A percentile compares a stretch with the other conserved stretches of the same genome.
These are phyloP conservation scores for Asterophora parasitica DNA, from an alignment of 768 basidiomycete species.

Conservation along the genomic window DNA sequence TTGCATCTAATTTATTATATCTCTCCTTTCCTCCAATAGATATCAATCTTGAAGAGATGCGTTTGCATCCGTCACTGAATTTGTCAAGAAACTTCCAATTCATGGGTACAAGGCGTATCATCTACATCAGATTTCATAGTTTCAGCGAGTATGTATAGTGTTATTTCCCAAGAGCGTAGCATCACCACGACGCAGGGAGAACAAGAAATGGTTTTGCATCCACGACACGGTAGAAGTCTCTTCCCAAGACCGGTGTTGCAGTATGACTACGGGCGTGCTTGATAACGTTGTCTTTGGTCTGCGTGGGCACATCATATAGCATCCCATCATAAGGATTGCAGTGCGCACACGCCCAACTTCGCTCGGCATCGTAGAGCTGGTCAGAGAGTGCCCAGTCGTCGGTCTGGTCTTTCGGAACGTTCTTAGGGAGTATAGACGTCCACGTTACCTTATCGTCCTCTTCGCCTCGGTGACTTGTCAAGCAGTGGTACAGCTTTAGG, in stretches of 20 bases:
- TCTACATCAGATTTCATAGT: no score
- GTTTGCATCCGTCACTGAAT: neutral
- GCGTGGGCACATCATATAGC: neutral
- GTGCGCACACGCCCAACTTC: slow-evolving; percentile 3
- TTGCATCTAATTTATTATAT: neutral
- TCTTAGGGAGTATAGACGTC: neutral
- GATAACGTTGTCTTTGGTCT: neutral
- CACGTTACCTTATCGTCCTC: neutral
- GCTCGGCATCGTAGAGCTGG: neutral
- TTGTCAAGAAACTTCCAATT: no score
- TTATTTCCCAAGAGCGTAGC: no score
- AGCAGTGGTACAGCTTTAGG: slow-evolving; percentile 5
- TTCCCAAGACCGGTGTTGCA: neutral
- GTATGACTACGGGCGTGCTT: neutral
- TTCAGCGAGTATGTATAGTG: no score
- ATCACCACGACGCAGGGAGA: neutral
- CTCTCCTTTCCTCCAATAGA: no score
- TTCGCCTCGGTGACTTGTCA: neutral
- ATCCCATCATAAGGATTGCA: slow-evolving; percentile 4
- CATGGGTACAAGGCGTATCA: no score
- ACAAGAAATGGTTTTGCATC: slow-evolving; percentile 8
- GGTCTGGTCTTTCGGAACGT: neutral
- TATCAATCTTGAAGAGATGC: neutral
- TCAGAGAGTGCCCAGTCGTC: neutral
- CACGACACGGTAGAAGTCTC: slow-evolving; percentile 4